Evolutionary conservation across 1,139 yeast genomes (phyloP).

Genomic region (Candida tropicalis): DNA sequence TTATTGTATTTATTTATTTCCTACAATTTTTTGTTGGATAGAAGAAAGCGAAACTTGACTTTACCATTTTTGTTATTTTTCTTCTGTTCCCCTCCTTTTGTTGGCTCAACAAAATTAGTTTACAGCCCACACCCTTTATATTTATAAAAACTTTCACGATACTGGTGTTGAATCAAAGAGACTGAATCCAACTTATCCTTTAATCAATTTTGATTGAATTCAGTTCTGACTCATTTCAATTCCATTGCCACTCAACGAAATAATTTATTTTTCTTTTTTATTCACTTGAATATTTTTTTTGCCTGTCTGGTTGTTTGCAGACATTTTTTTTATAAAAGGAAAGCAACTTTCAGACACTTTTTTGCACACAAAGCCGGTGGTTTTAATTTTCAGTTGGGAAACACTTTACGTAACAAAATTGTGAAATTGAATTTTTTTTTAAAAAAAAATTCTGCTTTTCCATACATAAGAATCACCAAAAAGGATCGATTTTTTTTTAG

Average conservation of each 20-base stretch:
- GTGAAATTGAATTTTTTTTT: not conserved
- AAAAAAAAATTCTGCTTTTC: not conserved
- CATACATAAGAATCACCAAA: conserved; percentile 1
- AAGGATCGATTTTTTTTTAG: not conserved
- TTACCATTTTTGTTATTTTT: no score
- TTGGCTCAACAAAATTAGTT: conserved; percentile 1
- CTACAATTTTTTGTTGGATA: conserved; percentile 1
- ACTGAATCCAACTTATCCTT: not conserved
- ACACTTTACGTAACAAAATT: not conserved
- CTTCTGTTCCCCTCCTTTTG: not conserved
- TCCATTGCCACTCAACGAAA: not conserved
- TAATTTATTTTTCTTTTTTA: not conserved
- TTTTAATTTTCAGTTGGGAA: not conserved
- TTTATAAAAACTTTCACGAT: no score
- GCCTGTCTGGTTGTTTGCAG: not conserved
- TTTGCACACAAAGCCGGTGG: not conserved
- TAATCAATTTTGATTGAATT: no score
- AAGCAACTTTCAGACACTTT: not conserved
- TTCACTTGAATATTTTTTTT: not conserved
- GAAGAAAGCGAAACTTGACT: no score
- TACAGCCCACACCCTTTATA: no score
- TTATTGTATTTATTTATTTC: no score
- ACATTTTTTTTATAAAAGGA: not conserved
- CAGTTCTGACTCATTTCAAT: conserved; percentile 2
- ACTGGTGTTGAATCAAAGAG: not conserved